phyloP scores from a whole-genome alignment of 192 early-diverging fungal species.

The Phycomyces nitens region DNA sequence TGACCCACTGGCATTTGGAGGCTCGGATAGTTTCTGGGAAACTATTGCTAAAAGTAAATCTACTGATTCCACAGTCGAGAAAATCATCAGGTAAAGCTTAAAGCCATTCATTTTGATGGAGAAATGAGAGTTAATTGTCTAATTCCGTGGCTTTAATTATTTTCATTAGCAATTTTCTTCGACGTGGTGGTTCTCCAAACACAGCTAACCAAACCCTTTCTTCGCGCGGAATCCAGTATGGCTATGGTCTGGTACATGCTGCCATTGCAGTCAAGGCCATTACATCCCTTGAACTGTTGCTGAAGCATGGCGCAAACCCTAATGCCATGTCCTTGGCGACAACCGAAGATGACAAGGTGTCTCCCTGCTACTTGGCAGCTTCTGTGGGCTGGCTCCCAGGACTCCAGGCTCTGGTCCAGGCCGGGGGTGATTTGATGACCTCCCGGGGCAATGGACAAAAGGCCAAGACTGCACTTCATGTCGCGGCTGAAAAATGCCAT shows the following conservation, averaged over 20 bases:
- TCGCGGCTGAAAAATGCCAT: slow-evolving; percentile 12
- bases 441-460: slow-evolving; percentile 19
- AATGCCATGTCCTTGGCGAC: slow-evolving; percentile 28
- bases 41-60: slow-evolving; percentile 31
- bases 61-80: slow-evolving; percentile 28
- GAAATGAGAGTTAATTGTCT: background rate
- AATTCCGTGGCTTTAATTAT: background rate
- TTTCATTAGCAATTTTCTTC: slow-evolving; percentile 30
- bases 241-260: slow-evolving; percentile 37
- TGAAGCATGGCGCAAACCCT: slow-evolving; percentile 36
- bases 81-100: slow-evolving; percentile 33
- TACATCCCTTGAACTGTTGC: slow-evolving; percentile 19
- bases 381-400: slow-evolving; percentile 33
- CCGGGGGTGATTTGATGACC: slow-evolving; percentile 22
- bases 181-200: slow-evolving; percentile 36
- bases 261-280: slow-evolving; percentile 24
- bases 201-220: slow-evolving; percentile 32
- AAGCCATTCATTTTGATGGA: background rate
- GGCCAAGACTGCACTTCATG: slow-evolving; percentile 13
- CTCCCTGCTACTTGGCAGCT: slow-evolving; percentile 34
- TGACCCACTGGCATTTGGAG: slow-evolving; percentile 31
- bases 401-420: slow-evolving; percentile 28
- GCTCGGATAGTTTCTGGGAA: slow-evolving; percentile 35
- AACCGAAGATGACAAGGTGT: slow-evolving; percentile 32
- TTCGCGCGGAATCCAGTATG: slow-evolving; percentile 22